Evolutionary conservation across 148 eudicot genomes (phyloP), one percentile per base, ranked within the genome.

Genomic region (Amaranthus cruentus): DNA sequence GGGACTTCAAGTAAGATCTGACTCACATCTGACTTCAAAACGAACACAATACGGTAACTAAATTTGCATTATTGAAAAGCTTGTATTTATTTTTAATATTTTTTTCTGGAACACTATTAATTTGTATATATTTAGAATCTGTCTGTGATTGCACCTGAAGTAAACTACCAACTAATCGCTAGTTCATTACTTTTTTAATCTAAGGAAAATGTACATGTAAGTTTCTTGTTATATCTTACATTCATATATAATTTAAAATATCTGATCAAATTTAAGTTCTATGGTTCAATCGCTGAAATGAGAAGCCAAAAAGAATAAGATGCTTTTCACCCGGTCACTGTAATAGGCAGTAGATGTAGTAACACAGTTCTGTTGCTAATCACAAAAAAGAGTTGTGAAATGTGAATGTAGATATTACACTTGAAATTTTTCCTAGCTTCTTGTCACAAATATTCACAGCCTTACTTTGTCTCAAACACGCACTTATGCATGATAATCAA

Each of bases 381-480:
- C 1, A 43, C 66, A 49, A 62, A 43, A 75, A 76, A 10, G 38
- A 28, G 2, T 28, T 28, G 38, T 53, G 73, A 3, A 61, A 46
- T 68, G 38, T 43, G 47, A 76, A 52, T 76, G 47, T 57, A 64
- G 5, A n/a, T 48, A 59, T 15, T 67, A 51, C 53, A 59, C 47
- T 51, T 69, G 70, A 66, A 12, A 47, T 21, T 15, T 68, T 46
- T 48, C 58, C 67, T 57, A 42, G 43, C n/a, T 71, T 64, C 9
- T 64, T 21, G 71, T 71, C 71, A 65, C 38, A 56, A 56, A 21
- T 71, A 71, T 69, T 55, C 18, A 50, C 49, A 70, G 11, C 47
- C 52, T 80, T 18, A 18, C 18, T 18, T 28, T 28, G 38, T 28
- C 38, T 28, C 38, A 28, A 28, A 28, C 38, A 28, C 57, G 65